Evolutionary conservation across 495 filamentous ascomycete species (phyloP), one percentile per base, ranked within the genome.

Genomic region (Penicillium ochrochloron): DNA sequence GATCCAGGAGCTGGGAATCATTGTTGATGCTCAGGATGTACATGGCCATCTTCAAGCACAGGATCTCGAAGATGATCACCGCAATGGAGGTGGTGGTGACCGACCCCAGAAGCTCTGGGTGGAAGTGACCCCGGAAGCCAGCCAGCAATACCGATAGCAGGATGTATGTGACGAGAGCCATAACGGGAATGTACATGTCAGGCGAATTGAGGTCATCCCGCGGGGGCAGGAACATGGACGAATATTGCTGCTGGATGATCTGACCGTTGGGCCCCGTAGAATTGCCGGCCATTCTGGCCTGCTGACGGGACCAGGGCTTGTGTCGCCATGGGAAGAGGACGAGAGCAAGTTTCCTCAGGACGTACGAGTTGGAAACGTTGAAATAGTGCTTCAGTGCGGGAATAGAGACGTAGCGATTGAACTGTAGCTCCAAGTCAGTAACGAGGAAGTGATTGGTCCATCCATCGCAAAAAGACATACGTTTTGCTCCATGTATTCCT

Each of bases 251-350:
- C 61, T 82, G 79, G 23, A 70, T 67, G 15, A 84, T 78, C 67
- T 90, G 86, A 10, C 89, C 89, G 63, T 81, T 84, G 17, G 89
- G 87, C 17, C 86, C 84, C 14, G 87, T 79, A 5, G 87, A 78
- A 23, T 81, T 76, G 12, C 77, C 69, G 3, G 81, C 75, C 50
- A 86, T 75, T 31, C 84, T 81, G 46, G 77, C 74, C 74, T 89
- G 87, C 66, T 88, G 82, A 53, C 95, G 88, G 59, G 93, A 95
- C 95, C 95, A 99, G 19, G 94, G 93, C 72, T 93, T 92, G 78
- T 99, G 95, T 61, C 94, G 83, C 93, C 94, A 99, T 29, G 95
- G 95, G 76, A 97, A 97, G 62, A 99, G 88, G 50, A 99, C 92
- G 41, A 99, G 85, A 68, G 87, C 86, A 57, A 95, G 82, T 74